phyloP scores from a whole-genome alignment of 1,284 basidiomycete species.

The Golubevia sp. region DNA sequence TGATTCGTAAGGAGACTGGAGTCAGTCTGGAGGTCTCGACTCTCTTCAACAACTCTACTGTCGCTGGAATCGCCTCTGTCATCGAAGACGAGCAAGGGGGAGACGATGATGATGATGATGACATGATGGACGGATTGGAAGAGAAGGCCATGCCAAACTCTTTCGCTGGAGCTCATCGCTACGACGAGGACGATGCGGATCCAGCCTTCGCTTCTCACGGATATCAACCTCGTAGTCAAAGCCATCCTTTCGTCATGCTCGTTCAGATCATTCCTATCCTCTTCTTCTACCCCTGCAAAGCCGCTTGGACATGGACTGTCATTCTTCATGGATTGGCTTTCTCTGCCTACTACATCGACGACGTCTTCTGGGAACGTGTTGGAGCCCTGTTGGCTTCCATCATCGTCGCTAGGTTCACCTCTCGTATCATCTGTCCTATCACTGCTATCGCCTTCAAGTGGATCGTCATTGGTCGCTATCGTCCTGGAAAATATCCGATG shows the following conservation, averaged over 20 bases:
- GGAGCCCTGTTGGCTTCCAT: constrained; percentile 55
- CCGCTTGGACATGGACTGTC: constrained; percentile 61
- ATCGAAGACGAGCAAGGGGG: constrained; percentile 51
- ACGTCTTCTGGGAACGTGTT: constrained; percentile 59
- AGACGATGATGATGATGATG: constrained; percentile 38
- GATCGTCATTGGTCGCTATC: constrained; percentile 57
- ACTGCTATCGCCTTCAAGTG: constrained; percentile 61
- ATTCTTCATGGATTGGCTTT: constrained; percentile 60
- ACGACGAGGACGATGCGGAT: constrained; percentile 47
- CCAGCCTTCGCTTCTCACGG: constrained; percentile 53
- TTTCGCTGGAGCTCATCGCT: constrained; percentile 48
- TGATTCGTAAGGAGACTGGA: constrained; percentile 60
- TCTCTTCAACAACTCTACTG: constrained; percentile 58
- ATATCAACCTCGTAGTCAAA: constrained; percentile 55
- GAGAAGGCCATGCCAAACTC: constrained; percentile 44
- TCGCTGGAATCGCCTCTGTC: constrained; percentile 51
- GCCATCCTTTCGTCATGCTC: constrained; percentile 53
- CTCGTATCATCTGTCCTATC: constrained; percentile 59
- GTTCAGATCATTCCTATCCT: constrained; percentile 53
- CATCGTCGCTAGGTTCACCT: constrained; percentile 51
- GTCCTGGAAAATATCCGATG: constrained; percentile 60
- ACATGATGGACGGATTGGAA: constrained; percentile 40
- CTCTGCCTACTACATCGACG: constrained; percentile 59
- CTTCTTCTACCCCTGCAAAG: constrained; percentile 60
- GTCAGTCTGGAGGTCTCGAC: constrained; percentile 55